phyloP scores from a whole-genome alignment of 2,329 filamentous ascomycete genomes.

The Fusarium anguioides region DNA sequence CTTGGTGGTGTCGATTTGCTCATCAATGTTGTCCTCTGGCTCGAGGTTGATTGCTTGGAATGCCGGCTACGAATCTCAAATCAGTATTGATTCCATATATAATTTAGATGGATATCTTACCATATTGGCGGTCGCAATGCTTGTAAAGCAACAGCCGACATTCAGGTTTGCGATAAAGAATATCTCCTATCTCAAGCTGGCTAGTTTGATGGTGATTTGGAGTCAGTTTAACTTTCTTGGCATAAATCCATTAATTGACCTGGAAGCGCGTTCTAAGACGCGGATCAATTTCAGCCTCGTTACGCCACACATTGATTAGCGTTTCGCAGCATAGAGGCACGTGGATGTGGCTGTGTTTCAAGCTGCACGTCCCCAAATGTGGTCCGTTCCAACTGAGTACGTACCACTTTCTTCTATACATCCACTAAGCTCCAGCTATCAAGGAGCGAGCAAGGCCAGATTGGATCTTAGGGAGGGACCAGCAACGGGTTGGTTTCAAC shows the following conservation, averaged over 20 bases:
- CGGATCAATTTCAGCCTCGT: constrained; percentile 40
- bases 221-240: constrained; percentile 29
- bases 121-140: constrained; percentile 39
- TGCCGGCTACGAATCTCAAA: constrained; percentile 59
- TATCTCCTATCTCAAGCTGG: constrained; percentile 2
- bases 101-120: constrained; percentile 5
- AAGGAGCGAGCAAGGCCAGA: constrained; percentile 41
- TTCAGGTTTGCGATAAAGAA: constrained; percentile 27
- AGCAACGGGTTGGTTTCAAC: constrained; percentile 35
- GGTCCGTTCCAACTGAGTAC: constrained; percentile 34
- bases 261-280: constrained; percentile 42
- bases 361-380: constrained; percentile 33
- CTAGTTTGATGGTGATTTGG: constrained; percentile 19
- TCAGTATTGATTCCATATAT: constrained; percentile 12
- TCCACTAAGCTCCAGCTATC: constrained; percentile 45
- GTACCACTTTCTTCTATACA: background rate
- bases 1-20: constrained; percentile 93
- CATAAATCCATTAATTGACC: constrained; percentile 35
- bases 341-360: constrained; percentile 44
- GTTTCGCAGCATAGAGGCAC: constrained; percentile 18
- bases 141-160: constrained; percentile 31
- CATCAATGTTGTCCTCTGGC: constrained; percentile 87
- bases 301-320: constrained; percentile 31
- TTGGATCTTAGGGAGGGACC: constrained; percentile 44
- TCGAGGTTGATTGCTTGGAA: constrained; percentile 95